Base-by-base conservation (phyloP, 1,139 yeast genomes). In the Debaryomyces udenii region DNA sequence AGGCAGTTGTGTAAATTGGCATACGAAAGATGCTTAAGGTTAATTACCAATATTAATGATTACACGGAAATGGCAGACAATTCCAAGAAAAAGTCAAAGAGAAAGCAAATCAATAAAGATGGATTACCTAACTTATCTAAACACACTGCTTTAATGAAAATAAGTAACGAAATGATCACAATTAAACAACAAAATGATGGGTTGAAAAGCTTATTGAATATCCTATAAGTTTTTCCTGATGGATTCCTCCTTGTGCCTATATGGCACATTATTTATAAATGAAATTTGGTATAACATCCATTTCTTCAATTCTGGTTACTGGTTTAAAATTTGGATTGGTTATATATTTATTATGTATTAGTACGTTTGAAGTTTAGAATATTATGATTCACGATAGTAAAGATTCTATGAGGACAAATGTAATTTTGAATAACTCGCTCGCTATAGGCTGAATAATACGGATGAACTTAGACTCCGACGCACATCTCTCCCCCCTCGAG, bases 1-100 rank as follows among this genome's bases (percentile, higher is more conserved):
- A 72, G 96, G 35, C 83, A 80, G 47, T 62, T 77, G 51, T 87
- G 91, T 57, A 86, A 86, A 59, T 64, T 68, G 27, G 81, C 86
- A 1, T 81, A 80, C 55, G 83, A 80, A 40, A 55, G 78, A 43
- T 72, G 78, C 50, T 59, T 73, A 37, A 57, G 70, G 31, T 57
- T 71, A 35, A 66, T 73, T 28, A 68, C 73, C 18, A 64, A 73
- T 44, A 63, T 71, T 33, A 74, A 70, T 17, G 73, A 71, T 22
- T 73, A 69, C 52, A 59, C 62, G 45, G 62, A 57, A 43, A 66
- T 63, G 38, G 61, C 43, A 13, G 52, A 56, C 45, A 48, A 49
- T 39, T 42, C 44, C 13, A 54, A 51, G 41, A 64, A 67, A 50
- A 70, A 70, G 51, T 61, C 69, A 17, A 72, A 70, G 49, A 56